These are phyloP conservation scores for Oldenlandia corymbosa DNA, from an alignment of 257 asterid species.

Conservation along the genomic window DNA sequence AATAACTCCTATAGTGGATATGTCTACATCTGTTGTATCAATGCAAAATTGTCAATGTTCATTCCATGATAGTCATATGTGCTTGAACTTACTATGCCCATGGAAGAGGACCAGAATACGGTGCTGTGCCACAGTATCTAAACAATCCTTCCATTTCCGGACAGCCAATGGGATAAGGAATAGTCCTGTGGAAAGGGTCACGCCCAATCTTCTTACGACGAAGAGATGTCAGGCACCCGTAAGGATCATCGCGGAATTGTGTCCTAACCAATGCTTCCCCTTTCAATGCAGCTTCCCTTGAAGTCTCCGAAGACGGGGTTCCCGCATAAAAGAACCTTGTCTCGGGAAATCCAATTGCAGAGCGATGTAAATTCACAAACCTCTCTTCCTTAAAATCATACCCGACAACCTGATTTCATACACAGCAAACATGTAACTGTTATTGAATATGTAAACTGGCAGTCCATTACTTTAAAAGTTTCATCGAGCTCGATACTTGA, in stretches of 20 bases:
- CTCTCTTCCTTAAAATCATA: conserved; percentile 93
- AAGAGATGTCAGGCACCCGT: conserved; percentile 73
- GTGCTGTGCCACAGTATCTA: conserved; percentile 63
- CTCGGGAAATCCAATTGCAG: conserved; percentile 68
- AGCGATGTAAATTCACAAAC: conserved; percentile 70
- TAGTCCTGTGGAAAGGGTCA: conserved; percentile 82
- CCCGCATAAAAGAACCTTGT: conserved; percentile 68
- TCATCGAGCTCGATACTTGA: neutral
- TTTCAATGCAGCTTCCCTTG: conserved; percentile 79
- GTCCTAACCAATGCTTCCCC: conserved; percentile 76
- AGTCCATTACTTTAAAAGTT: neutral
- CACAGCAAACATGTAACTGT: neutral
- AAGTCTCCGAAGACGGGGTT: conserved; percentile 65
- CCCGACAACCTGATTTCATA: conserved; percentile 60
- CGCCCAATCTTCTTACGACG: conserved; percentile 68
- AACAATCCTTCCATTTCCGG: conserved; percentile 83
- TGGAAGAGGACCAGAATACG: conserved; percentile 70
- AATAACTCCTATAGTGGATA: neutral
- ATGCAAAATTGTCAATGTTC: neutral
- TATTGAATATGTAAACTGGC: neutral
- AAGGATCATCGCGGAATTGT: conserved; percentile 81
- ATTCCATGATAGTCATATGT: neutral
- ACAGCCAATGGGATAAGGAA: conserved; percentile 93
- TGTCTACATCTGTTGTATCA: neutral
- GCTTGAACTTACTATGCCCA: conserved; percentile 39